A percentile compares a stretch with the other conserved stretches of the same genome.
These are phyloP conservation scores for Prinsepia uniflora DNA, from an alignment of 306 rosid species.

Conservation along the genomic window DNA sequence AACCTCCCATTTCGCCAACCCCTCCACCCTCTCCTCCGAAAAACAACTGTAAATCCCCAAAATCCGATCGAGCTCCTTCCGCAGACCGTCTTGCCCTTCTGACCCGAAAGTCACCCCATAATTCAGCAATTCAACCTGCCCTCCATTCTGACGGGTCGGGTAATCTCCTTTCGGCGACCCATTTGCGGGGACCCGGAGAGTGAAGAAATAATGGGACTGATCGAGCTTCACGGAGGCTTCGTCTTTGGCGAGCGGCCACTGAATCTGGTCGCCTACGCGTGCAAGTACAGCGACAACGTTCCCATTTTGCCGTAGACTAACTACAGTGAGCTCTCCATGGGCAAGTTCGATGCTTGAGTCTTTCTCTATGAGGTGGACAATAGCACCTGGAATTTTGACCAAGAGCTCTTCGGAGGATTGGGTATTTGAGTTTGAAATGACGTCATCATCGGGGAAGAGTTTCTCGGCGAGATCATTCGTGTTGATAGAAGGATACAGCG, in stretches of 20 bases:
- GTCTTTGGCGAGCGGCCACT: constrained; percentile 82
- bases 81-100: constrained; percentile 43
- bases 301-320: constrained; percentile 38
- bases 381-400: constrained; percentile 49
- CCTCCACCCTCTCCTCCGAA: constrained; percentile 51
- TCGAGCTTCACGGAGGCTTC: constrained; percentile 77
- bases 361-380: constrained; percentile 65
- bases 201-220: constrained; percentile 70
- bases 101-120: constrained; percentile 68
- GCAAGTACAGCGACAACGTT: constrained; percentile 69
- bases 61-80: constrained; percentile 55
- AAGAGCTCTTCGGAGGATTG: constrained; percentile 49
- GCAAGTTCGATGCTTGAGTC: constrained; percentile 74
- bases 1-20: constrained; percentile 42
- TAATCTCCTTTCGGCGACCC: constrained; percentile 15
- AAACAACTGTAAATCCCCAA: constrained; percentile 58
- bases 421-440: not conserved
- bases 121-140: constrained; percentile 41
- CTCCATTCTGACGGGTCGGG: not conserved
- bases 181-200: constrained; percentile 42
- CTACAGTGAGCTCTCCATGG: constrained; percentile 61
- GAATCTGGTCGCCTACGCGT: constrained; percentile 53
- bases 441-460: constrained; percentile 44
- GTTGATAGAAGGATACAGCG: constrained; percentile 45
- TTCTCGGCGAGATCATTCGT: constrained; percentile 32